A percentile compares a stretch with the other conserved stretches of the same genome.
Evolutionary conservation across 768 basidiomycete species (phyloP).

Genomic region (Lactarius hengduanensis): DNA sequence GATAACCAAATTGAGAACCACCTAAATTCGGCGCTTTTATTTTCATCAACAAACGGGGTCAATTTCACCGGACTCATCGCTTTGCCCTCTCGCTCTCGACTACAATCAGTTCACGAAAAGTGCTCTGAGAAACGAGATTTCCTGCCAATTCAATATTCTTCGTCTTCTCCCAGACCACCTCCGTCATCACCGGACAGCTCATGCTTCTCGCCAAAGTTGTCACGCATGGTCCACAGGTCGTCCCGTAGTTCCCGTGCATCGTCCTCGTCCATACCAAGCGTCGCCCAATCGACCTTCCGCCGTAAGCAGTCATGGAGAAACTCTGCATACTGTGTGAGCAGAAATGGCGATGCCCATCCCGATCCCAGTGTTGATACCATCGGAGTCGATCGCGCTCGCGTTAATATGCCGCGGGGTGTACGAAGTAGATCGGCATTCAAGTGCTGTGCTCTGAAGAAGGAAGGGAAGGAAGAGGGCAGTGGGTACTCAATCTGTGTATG

Average conservation of each 20-base stretch:
- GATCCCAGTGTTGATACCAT: slow-evolving; percentile 39
- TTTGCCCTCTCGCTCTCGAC: neutral
- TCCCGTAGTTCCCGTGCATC: slow-evolving; percentile 25
- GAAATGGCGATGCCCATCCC: slow-evolving; percentile 39
- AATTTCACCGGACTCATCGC: neutral
- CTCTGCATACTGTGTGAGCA: slow-evolving; percentile 53
- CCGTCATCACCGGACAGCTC: neutral
- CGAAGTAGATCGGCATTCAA: slow-evolving; percentile 19
- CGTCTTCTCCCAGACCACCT: slow-evolving; percentile 18
- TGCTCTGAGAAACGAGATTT: neutral
- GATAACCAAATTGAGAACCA: neutral
- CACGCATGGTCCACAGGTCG: slow-evolving; percentile 24
- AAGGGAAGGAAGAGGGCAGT: slow-evolving; percentile 59
- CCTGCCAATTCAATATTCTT: slow-evolving; percentile 12
- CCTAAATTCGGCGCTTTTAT: neutral
- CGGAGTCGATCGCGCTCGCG: slow-evolving; percentile 15
- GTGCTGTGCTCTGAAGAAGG: slow-evolving; percentile 37
- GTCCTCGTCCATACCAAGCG: slow-evolving; percentile 22
- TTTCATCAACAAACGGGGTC: neutral
- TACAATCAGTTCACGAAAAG: too few relatives aligned
- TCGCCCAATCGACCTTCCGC: slow-evolving; percentile 22
- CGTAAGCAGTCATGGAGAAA: slow-evolving; percentile 45
- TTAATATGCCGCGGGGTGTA: slow-evolving; percentile 19
- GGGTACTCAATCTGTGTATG: slow-evolving; percentile 51
- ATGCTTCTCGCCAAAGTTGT: slow-evolving; percentile 21